Evolutionary conservation across 2,329 filamentous ascomycete genomes (phyloP), one percentile per base, ranked within the genome.

Genomic region (Neoscytalidium dimidiatum): DNA sequence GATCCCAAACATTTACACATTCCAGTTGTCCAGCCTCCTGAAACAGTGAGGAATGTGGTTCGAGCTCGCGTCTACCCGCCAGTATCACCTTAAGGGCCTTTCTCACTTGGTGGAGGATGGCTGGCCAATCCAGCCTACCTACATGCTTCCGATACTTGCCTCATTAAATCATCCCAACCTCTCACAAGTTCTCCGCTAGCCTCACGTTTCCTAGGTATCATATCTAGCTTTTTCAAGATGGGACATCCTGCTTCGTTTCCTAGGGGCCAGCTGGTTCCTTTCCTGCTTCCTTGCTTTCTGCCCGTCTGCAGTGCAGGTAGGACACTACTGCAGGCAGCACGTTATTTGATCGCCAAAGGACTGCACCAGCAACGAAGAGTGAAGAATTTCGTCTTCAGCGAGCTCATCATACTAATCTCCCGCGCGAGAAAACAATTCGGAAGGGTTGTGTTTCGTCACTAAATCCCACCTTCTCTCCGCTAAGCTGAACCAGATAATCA

Each of bases 221-320:
- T 60, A 60, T 60, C 56, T 58, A 41, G 35, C 38, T 13, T 46
- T 19, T 60, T 60, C 26, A 60, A 60, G 56, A 60, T 60, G 56
- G 56, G 56, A 13, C 56, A 46, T 17, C 56, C 56, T 23, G 56
- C 23, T 23, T 60, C 56, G 56, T 60, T 11, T 33, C 56, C 56
- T 17, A 60, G 56, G 56, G 46, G n/a, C 17, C 41, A 17, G 26
- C 23, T 58, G 56, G 38, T n/a, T n/a, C 3, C 56, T 60, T 28
- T 19, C 7, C 35, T 60, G 56, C 31, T 60, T 60, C 56, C 56
- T 60, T 60, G 56, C 56, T 46, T 60, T 46, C 56, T 46, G 26
- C 11, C 21, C 56, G 13, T 60, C 41, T 31, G 56, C 13, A 38
- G 41, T 46, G 19, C 19, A 28, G 46, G 56, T n/a, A 31, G 56